Percentiles rank a stretch among this genome's conserved stretches.
phyloP scores from a whole-genome alignment of 805 yeast genomes.

The Kregervanrija fluxuum region DNA sequence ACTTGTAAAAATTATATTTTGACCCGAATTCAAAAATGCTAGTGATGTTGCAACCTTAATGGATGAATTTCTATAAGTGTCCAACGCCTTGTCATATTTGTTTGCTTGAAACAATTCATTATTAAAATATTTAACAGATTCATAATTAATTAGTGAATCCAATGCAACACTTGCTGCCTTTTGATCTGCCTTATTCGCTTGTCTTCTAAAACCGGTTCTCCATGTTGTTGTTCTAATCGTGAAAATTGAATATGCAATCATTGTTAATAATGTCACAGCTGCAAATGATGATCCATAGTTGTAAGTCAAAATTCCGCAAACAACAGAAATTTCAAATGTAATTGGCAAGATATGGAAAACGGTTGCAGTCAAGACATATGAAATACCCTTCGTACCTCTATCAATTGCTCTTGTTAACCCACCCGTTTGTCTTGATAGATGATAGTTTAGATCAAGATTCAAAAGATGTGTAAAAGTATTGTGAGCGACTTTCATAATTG shows the following conservation, averaged over 20 bases:
- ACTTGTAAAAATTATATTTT: constrained; percentile 70
- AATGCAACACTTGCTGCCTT: constrained; percentile 92
- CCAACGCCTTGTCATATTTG: constrained; percentile 73
- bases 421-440: constrained; percentile 87
- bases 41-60: constrained; percentile 80
- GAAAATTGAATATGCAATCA: constrained; percentile 81
- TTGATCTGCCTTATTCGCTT: constrained; percentile 89
- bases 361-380: constrained; percentile 89
- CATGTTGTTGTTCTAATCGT: constrained; percentile 92
- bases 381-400: constrained; percentile 95
- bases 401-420: constrained; percentile 95
- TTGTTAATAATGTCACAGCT: constrained; percentile 77
- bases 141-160: constrained; percentile 90
- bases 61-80: constrained; percentile 65
- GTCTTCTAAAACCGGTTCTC: constrained; percentile 88
- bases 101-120: constrained; percentile 74
- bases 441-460: constrained; percentile 83
- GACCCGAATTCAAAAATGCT: constrained; percentile 74
- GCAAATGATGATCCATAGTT: constrained; percentile 89
- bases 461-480: constrained; percentile 82
- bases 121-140: constrained; percentile 90
- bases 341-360: constrained; percentile 96
- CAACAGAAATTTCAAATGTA: constrained; percentile 84
- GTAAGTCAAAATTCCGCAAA: constrained; percentile 88
- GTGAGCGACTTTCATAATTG: constrained; percentile 82